A percentile compares a stretch with the other conserved stretches of the same genome.
phyloP scores from a whole-genome alignment of 176 grass and related monocot genomes.

The Poa annua region DNA sequence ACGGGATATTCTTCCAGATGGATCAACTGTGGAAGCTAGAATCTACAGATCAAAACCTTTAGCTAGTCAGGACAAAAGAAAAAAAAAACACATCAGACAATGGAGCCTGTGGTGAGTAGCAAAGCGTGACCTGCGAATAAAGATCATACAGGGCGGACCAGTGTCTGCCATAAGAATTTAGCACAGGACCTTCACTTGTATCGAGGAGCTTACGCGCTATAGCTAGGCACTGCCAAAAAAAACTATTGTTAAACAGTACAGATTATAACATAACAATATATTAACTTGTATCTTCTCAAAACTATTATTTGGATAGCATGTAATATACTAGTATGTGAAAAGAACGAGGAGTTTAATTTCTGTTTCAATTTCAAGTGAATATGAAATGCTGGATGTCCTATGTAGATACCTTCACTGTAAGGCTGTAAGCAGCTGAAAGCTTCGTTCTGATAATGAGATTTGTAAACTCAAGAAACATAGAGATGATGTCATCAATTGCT shows the following conservation, averaged over 20 bases:
- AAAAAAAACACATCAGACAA: neutral
- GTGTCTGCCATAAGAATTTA: slow-evolving; percentile 65
- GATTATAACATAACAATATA: slow-evolving; percentile 27
- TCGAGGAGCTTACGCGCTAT: slow-evolving; percentile 80
- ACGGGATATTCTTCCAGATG: slow-evolving; percentile 80
- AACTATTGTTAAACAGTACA: slow-evolving; percentile 21
- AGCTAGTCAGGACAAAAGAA: slow-evolving; percentile 27
- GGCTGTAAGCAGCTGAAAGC: slow-evolving; percentile 64
- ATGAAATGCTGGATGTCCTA: slow-evolving; percentile 8
- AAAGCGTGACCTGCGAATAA: slow-evolving; percentile 73
- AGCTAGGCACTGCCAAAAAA: slow-evolving; percentile 70
- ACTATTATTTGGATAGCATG: slow-evolving; percentile 21
- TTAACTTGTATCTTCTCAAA: slow-evolving; percentile 16
- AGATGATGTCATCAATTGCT: slow-evolving; percentile 63
- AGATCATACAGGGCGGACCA: slow-evolving; percentile 70
- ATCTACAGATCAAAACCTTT: slow-evolving; percentile 57
- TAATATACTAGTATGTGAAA: slow-evolving; percentile 14
- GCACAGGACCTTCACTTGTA: slow-evolving; percentile 49
- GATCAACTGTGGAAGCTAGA: slow-evolving; percentile 69
- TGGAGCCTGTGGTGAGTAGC: slow-evolving; percentile 32
- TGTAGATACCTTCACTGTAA: slow-evolving; percentile 71
- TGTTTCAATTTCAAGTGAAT: slow-evolving; percentile 28
- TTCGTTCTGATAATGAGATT: slow-evolving; percentile 68
- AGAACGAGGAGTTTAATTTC: slow-evolving; percentile 4
- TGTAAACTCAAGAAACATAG: slow-evolving; percentile 67